Percentiles rank a stretch among this genome's conserved stretches.
Conservation (phyloP, 306 rosid genomes). For the Senna tora region DNA sequence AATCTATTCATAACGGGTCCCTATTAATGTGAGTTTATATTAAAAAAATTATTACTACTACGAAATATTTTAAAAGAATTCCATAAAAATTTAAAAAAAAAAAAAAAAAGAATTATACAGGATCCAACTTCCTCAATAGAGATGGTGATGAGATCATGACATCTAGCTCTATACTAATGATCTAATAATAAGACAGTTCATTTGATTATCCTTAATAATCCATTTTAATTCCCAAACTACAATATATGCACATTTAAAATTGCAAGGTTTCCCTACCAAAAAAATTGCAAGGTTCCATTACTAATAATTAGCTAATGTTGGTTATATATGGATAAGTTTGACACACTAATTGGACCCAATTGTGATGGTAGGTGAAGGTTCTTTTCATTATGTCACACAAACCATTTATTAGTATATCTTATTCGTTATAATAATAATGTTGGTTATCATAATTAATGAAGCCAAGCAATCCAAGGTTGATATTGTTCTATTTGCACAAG, state of each 20-base stretch:
- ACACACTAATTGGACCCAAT: constrained; percentile 24
- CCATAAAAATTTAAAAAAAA: too few relatives aligned
- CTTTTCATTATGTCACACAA: constrained; percentile 1
- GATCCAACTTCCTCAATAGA: too few relatives aligned
- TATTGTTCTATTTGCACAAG: not conserved
- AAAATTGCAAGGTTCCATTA: not conserved
- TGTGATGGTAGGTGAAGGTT: constrained; percentile 10
- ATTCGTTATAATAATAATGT: too few relatives aligned
- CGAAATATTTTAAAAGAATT: too few relatives aligned
- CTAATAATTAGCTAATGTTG: constrained; percentile 21
- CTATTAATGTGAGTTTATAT: too few relatives aligned
- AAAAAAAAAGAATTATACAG: too few relatives aligned
- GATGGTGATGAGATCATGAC: not conserved
- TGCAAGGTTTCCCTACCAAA: too few relatives aligned
- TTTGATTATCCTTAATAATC: not conserved
- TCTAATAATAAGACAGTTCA: not conserved
- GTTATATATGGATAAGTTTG: constrained; percentile 17
- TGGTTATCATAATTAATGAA: constrained; percentile 7
- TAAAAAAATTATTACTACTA: too few relatives aligned
- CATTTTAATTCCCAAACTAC: not conserved
- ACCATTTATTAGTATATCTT: not conserved
- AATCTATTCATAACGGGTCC: too few relatives aligned
- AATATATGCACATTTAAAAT: not conserved
- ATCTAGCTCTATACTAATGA: not conserved
- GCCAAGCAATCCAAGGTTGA: not conserved